A percentile compares a stretch with the other conserved stretches of the same genome.
Conservation (phyloP, 768 basidiomycete genomes). For the Cystoderma amianthinum region DNA sequence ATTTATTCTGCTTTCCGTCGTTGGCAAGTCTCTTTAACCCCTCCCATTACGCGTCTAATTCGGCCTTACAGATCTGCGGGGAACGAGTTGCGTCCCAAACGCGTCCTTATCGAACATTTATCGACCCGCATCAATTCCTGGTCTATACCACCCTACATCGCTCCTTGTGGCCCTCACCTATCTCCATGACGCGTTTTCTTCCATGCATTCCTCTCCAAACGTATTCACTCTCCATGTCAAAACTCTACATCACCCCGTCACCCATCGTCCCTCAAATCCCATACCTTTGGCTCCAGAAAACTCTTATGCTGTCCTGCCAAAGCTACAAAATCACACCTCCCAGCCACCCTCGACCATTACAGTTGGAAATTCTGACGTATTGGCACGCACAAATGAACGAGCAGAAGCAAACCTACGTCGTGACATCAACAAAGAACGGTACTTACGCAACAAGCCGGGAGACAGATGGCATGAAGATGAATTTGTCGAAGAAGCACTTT, state of each 20-base stretch:
- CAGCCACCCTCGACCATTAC: background rate
- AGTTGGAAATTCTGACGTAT: background rate
- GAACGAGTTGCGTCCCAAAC: conserved; percentile 29
- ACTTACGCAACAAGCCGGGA: too few relatives aligned
- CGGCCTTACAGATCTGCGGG: conserved; percentile 7
- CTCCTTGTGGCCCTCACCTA: conserved; percentile 23
- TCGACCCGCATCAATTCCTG: conserved; percentile 7
- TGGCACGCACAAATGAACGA: too few relatives aligned
- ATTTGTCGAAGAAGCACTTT: background rate
- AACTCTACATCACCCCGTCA: conserved; percentile 14
- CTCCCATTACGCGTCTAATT: background rate
- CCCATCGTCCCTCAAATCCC: background rate
- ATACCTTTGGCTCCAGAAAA: conserved; percentile 12
- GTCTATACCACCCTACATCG: conserved; percentile 36
- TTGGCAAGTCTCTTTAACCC: conserved; percentile 38
- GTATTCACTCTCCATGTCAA: conserved; percentile 23
- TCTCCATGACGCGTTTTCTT: conserved; percentile 12
- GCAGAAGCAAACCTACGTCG: too few relatives aligned
- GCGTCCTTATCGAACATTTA: conserved; percentile 19
- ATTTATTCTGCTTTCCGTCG: conserved; percentile 53
- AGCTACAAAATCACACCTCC: background rate
- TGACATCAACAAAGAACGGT: too few relatives aligned
- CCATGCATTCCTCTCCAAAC: conserved; percentile 25
- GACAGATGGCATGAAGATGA: background rate
- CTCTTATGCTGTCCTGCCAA: conserved; percentile 14